Evolutionary conservation across 371 early-diverging fungal species (phyloP).

Genomic region (Lichtheimia ramosa): DNA sequence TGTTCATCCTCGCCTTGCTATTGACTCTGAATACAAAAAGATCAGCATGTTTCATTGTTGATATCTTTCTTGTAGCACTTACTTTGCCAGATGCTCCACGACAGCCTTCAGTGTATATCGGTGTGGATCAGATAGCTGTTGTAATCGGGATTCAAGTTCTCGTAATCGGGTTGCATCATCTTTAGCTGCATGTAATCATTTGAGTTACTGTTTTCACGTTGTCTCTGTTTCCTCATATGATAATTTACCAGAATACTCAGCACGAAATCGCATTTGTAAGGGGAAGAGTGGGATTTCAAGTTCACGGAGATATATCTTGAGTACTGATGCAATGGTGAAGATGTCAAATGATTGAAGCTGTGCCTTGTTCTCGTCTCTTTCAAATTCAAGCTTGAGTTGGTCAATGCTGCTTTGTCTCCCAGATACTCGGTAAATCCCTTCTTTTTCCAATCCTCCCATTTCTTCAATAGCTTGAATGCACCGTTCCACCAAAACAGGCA

Average conservation of each 20-base stretch:
- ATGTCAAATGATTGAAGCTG: conserved; percentile 58
- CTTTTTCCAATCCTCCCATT: conserved; percentile 61
- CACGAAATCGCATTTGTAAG: conserved; percentile 48
- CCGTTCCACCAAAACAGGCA: conserved; percentile 55
- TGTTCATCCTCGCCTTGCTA: conserved; percentile 51
- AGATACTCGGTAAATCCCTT: conserved; percentile 72
- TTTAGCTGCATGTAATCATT: conserved; percentile 2
- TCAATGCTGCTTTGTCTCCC: conserved; percentile 63
- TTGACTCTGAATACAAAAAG: conserved; percentile 19
- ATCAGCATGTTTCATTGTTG: background rate
- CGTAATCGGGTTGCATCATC: conserved; percentile 27
- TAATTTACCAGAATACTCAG: conserved; percentile 58
- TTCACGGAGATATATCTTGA: conserved; percentile 67
- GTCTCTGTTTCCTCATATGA: background rate
- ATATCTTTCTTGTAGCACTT: conserved; percentile 3
- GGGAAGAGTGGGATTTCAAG: conserved; percentile 63
- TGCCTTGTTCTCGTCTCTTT: conserved; percentile 49
- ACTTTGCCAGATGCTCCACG: conserved; percentile 54
- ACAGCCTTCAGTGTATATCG: conserved; percentile 49
- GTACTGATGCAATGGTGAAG: conserved; percentile 58
- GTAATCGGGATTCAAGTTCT: conserved; percentile 26
- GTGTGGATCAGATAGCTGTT: conserved; percentile 44
- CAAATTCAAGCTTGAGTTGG: conserved; percentile 53
- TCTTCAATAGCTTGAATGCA: conserved; percentile 63
- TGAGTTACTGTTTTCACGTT: background rate